phyloP scores from a whole-genome alignment of 495 filamentous ascomycete species.

The Neurospora sp. region DNA sequence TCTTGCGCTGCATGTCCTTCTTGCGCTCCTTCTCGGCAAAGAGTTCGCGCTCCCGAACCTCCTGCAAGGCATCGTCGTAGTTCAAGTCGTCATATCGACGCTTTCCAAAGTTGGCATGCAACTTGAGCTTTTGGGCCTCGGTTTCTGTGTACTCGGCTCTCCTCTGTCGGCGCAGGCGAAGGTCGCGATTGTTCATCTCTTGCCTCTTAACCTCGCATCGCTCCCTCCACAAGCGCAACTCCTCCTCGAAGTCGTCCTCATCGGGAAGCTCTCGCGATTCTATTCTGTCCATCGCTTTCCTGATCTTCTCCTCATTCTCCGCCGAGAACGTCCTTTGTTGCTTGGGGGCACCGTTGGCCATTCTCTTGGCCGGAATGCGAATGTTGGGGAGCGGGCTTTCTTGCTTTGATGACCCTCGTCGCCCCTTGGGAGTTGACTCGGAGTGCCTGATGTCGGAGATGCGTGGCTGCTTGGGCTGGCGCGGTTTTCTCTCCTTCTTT shows the following conservation, averaged over 20 bases:
- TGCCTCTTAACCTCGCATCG: conserved; percentile 50
- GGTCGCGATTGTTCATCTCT: conserved; percentile 48
- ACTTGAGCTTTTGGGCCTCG: conserved; percentile 27
- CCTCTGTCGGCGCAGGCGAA: conserved; percentile 45
- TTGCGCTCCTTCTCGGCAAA: conserved; percentile 97
- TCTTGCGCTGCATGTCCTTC: conserved; percentile 98
- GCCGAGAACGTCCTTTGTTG: conserved; percentile 42
- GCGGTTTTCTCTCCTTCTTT: conserved; percentile 24
- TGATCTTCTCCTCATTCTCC: conserved; percentile 60
- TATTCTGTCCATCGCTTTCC: conserved; percentile 52
- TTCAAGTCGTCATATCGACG: conserved; percentile 37
- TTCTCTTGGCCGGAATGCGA: conserved; percentile 37
- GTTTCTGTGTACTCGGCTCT: conserved; percentile 24
- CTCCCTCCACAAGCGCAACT: conserved; percentile 42
- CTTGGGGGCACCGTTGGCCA: conserved; percentile 41
- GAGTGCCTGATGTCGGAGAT: conserved; percentile 30
- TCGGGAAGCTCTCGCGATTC: conserved; percentile 65
- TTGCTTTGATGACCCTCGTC: conserved; percentile 31
- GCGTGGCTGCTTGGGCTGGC: conserved; percentile 34
- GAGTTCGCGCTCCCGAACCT: conserved; percentile 82
- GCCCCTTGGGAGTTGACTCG: conserved; percentile 29
- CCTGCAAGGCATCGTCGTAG: conserved; percentile 59
- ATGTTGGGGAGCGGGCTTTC: conserved; percentile 38
- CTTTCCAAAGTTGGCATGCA: conserved; percentile 41
- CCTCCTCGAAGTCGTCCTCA: conserved; percentile 49